A percentile compares a stretch with the other conserved stretches of the same genome.
These are phyloP conservation scores for Fraxinus floribunda DNA, from an alignment of 305 asterid species.

Conservation along the genomic window DNA sequence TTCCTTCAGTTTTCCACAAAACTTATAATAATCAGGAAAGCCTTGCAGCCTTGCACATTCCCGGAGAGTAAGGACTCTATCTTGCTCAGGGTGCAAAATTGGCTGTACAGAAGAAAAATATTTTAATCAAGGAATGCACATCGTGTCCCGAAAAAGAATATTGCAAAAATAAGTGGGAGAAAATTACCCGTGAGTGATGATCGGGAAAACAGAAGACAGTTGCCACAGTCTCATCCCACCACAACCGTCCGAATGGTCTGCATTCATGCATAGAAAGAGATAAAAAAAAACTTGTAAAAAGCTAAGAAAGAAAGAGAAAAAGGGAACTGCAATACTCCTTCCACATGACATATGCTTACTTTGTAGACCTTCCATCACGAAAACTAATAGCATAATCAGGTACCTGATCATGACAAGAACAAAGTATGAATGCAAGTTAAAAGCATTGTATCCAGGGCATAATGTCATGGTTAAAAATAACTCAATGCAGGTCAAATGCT, in stretches of 20 bases:
- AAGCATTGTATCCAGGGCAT: conserved; percentile 5
- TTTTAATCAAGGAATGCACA: conserved; percentile 1
- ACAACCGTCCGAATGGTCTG: conserved; percentile 73
- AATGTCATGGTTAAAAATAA: neutral
- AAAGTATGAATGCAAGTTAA: conserved; percentile 23
- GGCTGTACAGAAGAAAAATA: conserved; percentile 40
- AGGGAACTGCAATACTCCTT: conserved; percentile 7
- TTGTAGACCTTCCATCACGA: conserved; percentile 57
- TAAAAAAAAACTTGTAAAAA: neutral
- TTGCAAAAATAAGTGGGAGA: conserved; percentile 15
- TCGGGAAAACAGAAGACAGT: conserved; percentile 71
- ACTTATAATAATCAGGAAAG: conserved; percentile 76
- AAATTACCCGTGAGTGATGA: conserved; percentile 47
- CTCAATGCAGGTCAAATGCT: neutral
- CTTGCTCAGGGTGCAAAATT: conserved; percentile 78
- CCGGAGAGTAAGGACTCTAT: conserved; percentile 67
- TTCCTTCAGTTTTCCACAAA: conserved; percentile 58
- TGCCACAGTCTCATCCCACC: conserved; percentile 93
- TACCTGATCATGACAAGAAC: conserved; percentile 40
- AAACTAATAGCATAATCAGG: conserved; percentile 61
- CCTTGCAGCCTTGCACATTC: conserved; percentile 91
- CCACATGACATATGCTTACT: conserved; percentile 36
- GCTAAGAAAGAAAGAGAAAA: conserved; percentile 3
- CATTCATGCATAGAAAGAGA: conserved; percentile 15
- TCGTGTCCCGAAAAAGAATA: neutral